These are phyloP conservation scores for Stromatinia cepivora DNA, from an alignment of 2,329 filamentous ascomycete genomes.

Conservation along the genomic window DNA sequence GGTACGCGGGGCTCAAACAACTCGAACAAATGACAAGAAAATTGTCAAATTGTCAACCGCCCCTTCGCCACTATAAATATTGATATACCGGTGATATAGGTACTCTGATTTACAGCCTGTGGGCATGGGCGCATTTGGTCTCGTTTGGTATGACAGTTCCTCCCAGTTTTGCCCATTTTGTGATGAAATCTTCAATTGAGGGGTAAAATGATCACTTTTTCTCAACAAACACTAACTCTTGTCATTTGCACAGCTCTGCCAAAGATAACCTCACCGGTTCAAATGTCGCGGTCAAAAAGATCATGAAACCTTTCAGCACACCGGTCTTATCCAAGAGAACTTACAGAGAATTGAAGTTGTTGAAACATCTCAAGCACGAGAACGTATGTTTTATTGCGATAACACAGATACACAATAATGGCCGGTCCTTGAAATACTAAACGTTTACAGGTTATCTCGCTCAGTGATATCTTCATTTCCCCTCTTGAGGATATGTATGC, in stretches of 20 bases:
- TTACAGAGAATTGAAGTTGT: slow-evolving; percentile 93
- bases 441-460: slow-evolving; percentile 75
- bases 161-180: not conserved
- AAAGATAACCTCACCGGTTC: slow-evolving; percentile 97
- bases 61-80: slow-evolving; percentile 25
- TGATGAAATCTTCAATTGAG: slow-evolving; percentile 12
- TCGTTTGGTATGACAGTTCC: slow-evolving; percentile 75
- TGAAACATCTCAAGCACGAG: slow-evolving; percentile 96
- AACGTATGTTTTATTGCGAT: slow-evolving; percentile 60
- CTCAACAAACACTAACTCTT: slow-evolving; percentile 27
- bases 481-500: slow-evolving; percentile 93
- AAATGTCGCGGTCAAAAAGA: slow-evolving; percentile 99
- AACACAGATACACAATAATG: not conserved
- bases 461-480: slow-evolving; percentile 99
- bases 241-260: slow-evolving; percentile 68
- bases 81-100: slow-evolving; percentile 51
- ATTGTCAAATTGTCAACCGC: slow-evolving; percentile 20
- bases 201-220: slow-evolving; percentile 9
- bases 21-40: not conserved
- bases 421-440: slow-evolving; percentile 32
- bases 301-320: slow-evolving; percentile 99
- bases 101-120: slow-evolving; percentile 98
- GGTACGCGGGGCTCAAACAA: slow-evolving; percentile 55
- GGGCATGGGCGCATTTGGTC: slow-evolving; percentile 97
- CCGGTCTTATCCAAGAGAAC: slow-evolving; percentile 96